phyloP scores from a whole-genome alignment of 768 basidiomycete genomes.

The Phlegmacium glaucopus region DNA sequence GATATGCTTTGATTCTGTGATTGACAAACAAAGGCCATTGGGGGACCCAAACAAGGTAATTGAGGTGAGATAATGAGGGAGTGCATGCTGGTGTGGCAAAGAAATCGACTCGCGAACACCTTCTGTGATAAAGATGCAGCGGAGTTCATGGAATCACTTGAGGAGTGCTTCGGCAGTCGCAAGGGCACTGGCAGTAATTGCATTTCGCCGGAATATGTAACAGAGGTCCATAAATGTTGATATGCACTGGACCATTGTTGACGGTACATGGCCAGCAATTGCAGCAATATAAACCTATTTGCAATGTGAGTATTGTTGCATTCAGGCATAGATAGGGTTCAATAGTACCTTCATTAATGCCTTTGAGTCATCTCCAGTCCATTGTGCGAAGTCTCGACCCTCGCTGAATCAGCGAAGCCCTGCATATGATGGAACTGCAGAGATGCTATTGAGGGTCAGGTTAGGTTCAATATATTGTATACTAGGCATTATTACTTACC shows the following conservation, averaged over 20 bases:
- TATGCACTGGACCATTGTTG: conserved; percentile 21
- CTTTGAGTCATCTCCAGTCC: conserved; percentile 31
- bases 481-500: too few species aligned
- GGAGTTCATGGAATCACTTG: conserved; percentile 23
- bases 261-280: conserved; percentile 24
- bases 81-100: conserved; percentile 26
- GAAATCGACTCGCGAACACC: conserved; percentile 19
- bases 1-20: conserved; percentile 12
- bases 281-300: conserved; percentile 23
- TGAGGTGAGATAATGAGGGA: conserved; percentile 16
- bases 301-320: background rate
- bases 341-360: conserved; percentile 29
- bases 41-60: conserved; percentile 23
- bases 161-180: conserved; percentile 4
- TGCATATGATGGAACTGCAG: conserved; percentile 18
- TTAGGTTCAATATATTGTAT: too few species aligned
- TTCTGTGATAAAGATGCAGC: conserved; percentile 22
- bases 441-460: conserved; percentile 10
- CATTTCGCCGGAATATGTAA: conserved; percentile 20
- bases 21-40: conserved; percentile 29
- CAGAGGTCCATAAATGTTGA: conserved; percentile 24
- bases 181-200: conserved; percentile 14
- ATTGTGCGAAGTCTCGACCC: conserved; percentile 22
- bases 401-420: conserved; percentile 21
- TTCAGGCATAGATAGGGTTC: background rate